Evolutionary conservation across 495 filamentous ascomycete genomes (phyloP).

Genomic region (Talaromyces proteolyticus): DNA sequence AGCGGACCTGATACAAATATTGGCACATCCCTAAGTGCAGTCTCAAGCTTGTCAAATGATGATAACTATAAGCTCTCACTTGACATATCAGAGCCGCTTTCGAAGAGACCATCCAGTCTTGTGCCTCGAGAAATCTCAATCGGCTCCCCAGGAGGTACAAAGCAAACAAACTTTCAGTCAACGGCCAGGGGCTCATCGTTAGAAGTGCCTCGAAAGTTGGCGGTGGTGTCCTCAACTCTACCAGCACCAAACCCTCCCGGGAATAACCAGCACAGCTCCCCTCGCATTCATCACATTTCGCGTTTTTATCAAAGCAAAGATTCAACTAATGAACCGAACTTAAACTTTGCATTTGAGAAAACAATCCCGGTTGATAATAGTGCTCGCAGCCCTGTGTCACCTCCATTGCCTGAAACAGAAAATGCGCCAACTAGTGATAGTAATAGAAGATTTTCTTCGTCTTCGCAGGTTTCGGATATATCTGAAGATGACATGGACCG

Average conservation of each 20-base stretch:
- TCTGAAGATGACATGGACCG: constrained; percentile 7
- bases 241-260: too few species aligned
- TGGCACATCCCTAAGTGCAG: not conserved
- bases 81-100: not conserved
- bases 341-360: too few species aligned
- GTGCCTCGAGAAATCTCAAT: not conserved
- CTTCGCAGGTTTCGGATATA: constrained; percentile 2
- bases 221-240: too few species aligned
- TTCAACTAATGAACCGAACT: not conserved
- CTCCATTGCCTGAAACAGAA: not conserved
- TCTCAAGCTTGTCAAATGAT: not conserved
- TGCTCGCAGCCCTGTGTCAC: not conserved
- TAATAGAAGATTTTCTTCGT: not conserved
- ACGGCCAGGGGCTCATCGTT: not conserved
- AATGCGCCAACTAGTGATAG: not conserved
- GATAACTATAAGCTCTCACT: not conserved
- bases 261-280: too few species aligned
- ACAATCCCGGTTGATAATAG: not conserved
- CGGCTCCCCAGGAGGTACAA: not conserved
- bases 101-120: not conserved
- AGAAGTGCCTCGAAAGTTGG: not conserved
- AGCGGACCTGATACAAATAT: not conserved
- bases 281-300: not conserved
- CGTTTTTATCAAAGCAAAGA: not conserved
- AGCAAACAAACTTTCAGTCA: not conserved